Evolutionary conservation across 352 stramenopile species (phyloP), one percentile per base, ranked within the genome.

Genomic region (Elongisporangium prolatum): DNA sequence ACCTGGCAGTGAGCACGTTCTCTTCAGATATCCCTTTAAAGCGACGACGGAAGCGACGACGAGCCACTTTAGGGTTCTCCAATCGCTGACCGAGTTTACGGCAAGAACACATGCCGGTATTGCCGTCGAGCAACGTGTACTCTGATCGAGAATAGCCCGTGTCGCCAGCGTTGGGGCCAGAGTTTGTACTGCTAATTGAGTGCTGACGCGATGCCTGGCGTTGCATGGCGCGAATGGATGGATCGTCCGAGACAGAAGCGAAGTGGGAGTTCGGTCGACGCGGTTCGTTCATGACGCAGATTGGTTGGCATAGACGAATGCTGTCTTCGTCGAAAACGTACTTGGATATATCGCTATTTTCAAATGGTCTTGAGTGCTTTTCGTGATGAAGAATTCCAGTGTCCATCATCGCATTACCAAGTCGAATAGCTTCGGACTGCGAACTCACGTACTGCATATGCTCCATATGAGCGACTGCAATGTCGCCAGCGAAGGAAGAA

Each of bases 21-120:
- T 40, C 28, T 13, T 40, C 28, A 5, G 28, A 8, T 2, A 40
- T 9, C 5, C 9, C 28, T 9, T 40, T 40, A 5, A 40, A 14
- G 28, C 28, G 28, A 9, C 28, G 28, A 13, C 28, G 28, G 28
- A 40, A 40, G 9, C 28, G 28, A 13, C 28, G 28, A 40, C 14
- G 28, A 1, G 28, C 28, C 5, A 40, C 50, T 49, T 80, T 86
- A 21, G 76, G 69, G 1, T 71, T 25, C 51, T 79, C 72, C 11
- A 89, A 52, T 2, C 76, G 68, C 53, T 88, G 80, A 21, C 77
- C 77, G 17, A 87, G 59, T 34, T 84, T 78, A 16, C 79, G 72
- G 50, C 76, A 89, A 4, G 63, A 57, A 22, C 79, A 87, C 14
- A 72, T 52, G 8, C 74, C 72, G 4, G 5, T 9, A 40, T 9